phyloP scores from a whole-genome alignment of 1,284 basidiomycete genomes.

The Ceratorhiza oryzae-sativae region DNA sequence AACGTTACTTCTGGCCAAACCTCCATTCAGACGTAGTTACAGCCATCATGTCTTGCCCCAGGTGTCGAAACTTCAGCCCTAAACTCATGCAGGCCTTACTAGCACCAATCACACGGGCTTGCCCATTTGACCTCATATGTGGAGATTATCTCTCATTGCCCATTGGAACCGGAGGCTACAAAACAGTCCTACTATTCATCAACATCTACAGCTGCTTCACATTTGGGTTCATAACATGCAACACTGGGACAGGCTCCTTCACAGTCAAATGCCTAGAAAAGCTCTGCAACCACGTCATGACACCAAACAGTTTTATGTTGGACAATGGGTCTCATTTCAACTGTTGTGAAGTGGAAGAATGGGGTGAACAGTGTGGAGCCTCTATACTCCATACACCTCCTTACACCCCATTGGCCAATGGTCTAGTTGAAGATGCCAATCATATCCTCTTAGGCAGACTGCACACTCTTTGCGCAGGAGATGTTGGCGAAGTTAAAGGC shows the following conservation, averaged over 20 bases:
- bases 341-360: conserved; percentile 48
- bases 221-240: conserved; percentile 43
- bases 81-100: conserved; percentile 19
- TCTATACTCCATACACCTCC: conserved; percentile 47
- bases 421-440: conserved; percentile 52
- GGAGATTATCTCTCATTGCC: conserved; percentile 39
- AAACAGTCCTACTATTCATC: conserved; percentile 30
- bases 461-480: conserved; percentile 50
- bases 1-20: conserved; percentile 36
- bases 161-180: conserved; percentile 6
- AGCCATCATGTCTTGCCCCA: conserved; percentile 24
- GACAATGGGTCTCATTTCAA: conserved; percentile 55
- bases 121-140: conserved; percentile 31
- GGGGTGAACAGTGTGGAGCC: conserved; percentile 47
- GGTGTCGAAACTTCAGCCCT: conserved; percentile 40
- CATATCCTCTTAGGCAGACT: conserved; percentile 48
- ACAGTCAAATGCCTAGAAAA: conserved; percentile 45
- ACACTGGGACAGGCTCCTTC: conserved; percentile 46
- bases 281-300: conserved; percentile 46
- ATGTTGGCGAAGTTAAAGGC: conserved; percentile 45
- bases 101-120: conserved; percentile 24
- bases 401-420: conserved; percentile 55
- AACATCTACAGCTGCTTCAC: conserved; percentile 29
- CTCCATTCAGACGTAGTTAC: conserved; percentile 17
- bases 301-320: conserved; percentile 51